Conservation (phyloP, 1,284 basidiomycete species). For the Tilletia caries region DNA sequence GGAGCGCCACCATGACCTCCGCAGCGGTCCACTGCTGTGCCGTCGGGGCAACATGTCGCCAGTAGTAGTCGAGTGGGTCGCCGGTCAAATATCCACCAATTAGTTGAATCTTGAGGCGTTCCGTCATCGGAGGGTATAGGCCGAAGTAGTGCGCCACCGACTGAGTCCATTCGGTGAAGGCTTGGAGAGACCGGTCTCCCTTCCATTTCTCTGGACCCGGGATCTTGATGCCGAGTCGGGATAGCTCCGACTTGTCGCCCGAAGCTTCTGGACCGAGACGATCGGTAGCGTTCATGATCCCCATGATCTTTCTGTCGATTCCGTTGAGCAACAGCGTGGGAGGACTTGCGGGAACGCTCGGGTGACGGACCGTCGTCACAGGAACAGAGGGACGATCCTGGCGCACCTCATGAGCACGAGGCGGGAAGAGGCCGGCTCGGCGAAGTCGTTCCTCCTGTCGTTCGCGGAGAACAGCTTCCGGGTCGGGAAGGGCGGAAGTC, state of each 20-base stretch:
- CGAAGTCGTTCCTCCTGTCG: no score
- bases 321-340: neutral
- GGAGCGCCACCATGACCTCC: neutral
- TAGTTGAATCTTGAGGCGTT: neutral
- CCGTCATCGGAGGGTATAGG: neutral
- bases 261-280: no score
- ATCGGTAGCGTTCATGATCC: neutral
- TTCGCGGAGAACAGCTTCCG: no score
- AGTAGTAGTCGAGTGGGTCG: conserved; percentile 5
- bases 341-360: neutral
- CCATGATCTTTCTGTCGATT: neutral
- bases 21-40: neutral
- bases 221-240: neutral
- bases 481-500: no score
- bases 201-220: neutral
- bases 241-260: neutral
- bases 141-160: neutral
- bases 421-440: neutral
- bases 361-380: neutral
- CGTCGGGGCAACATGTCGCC: neutral
- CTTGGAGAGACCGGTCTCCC: neutral
- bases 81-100: neutral
- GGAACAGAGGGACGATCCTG: neutral
- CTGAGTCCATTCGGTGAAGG: neutral
- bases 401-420: neutral